Percentiles rank a stretch among this genome's conserved stretches.
These are phyloP conservation scores for Beauveria caledonica DNA, from an alignment of 2,329 filamentous ascomycete genomes.

Conservation along the genomic window DNA sequence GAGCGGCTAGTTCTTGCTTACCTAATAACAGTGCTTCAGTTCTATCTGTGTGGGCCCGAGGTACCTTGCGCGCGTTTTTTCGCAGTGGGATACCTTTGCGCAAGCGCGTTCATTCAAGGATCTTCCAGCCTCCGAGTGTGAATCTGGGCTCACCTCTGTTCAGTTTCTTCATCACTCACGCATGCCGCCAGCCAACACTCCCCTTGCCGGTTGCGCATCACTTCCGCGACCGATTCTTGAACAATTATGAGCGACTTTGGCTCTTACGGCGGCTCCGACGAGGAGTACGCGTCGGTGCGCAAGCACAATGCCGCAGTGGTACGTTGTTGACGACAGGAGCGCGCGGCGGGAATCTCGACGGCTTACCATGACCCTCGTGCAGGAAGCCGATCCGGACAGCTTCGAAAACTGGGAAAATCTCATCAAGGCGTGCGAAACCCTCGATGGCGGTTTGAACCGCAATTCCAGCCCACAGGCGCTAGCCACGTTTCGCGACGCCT, in stretches of 20 bases:
- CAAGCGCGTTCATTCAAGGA: background rate
- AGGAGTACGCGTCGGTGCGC: constrained; percentile 75
- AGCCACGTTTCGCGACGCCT: constrained; percentile 74
- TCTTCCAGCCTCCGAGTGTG: background rate
- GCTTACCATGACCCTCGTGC: constrained; percentile 5
- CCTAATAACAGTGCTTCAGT: constrained; percentile 11
- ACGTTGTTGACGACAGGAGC: constrained; percentile 20
- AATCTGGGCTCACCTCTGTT: background rate
- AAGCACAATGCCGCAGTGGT: constrained; percentile 73
- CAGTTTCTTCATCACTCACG: background rate
- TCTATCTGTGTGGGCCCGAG: background rate
- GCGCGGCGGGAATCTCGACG: background rate
- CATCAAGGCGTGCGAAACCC: constrained; percentile 68
- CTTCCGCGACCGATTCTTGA: background rate
- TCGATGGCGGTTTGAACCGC: constrained; percentile 89
- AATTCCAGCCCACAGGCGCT: constrained; percentile 95
- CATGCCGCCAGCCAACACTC: background rate
- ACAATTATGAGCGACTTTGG: constrained; percentile 59
- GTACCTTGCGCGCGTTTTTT: background rate
- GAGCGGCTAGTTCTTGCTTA: constrained; percentile 17
- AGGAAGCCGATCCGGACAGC: constrained; percentile 71
- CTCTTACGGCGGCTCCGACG: constrained; percentile 64
- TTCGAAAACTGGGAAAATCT: constrained; percentile 95
- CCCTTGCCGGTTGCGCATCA: background rate
- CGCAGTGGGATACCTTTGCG: background rate